Conservation (phyloP, 805 yeast genomes). For the Starmerella potacharoeniae region DNA sequence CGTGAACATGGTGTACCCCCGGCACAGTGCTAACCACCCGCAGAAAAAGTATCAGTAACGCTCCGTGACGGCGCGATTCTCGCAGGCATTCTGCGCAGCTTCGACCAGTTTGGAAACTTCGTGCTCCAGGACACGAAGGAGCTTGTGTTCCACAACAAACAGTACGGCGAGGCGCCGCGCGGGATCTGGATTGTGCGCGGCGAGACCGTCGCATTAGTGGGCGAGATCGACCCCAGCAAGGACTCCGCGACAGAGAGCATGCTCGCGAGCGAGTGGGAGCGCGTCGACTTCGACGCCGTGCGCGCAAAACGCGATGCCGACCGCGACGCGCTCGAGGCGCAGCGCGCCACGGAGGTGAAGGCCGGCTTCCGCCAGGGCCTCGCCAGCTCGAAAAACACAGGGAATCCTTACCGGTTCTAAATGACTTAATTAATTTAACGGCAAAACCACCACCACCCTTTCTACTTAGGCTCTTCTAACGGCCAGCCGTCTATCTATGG, state of each 20-base stretch:
- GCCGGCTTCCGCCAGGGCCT: conserved; percentile 19
- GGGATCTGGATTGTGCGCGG: conserved; percentile 89
- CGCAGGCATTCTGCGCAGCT: conserved; percentile 83
- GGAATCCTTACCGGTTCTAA: conserved; percentile 20
- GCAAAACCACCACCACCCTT: too few species aligned
- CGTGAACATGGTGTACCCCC: too few species aligned
- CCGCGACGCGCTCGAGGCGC: conserved; percentile 17
- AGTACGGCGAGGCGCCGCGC: conserved; percentile 63
- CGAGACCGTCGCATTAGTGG: conserved; percentile 87
- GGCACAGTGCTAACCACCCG: conserved; percentile 5
- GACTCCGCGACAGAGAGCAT: conserved; percentile 51
- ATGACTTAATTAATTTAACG: neutral
- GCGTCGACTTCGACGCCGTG: conserved; percentile 53
- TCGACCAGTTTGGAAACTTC: conserved; percentile 84
- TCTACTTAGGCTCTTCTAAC: too few species aligned
- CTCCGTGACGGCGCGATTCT: conserved; percentile 82
- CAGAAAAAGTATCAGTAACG: conserved; percentile 57
- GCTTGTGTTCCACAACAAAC: conserved; percentile 44
- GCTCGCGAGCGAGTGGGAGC: conserved; percentile 39
- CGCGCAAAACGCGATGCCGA: conserved; percentile 31
- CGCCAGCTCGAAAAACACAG: conserved; percentile 11
- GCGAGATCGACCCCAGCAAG: conserved; percentile 80
- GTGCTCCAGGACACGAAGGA: conserved; percentile 87
- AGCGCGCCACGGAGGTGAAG: conserved; percentile 12
- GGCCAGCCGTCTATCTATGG: too few species aligned